phyloP scores from a whole-genome alignment of 2,329 filamentous ascomycete species.

The Apiospora malaysiana region DNA sequence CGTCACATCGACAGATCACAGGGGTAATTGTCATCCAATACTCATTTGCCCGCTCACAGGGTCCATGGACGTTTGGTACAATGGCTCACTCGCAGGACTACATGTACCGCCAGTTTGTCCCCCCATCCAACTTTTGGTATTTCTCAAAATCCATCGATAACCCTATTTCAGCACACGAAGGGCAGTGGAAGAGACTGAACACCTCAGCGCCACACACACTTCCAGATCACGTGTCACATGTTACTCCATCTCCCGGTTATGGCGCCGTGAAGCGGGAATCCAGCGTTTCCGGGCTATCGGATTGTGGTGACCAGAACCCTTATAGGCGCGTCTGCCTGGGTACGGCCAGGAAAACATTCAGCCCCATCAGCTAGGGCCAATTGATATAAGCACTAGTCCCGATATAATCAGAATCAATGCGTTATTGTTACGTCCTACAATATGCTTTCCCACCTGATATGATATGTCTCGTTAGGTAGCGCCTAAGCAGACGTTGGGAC shows the following conservation, averaged over 20 bases:
- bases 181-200: not conserved
- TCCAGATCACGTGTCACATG: not conserved
- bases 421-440: not conserved
- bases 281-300: not conserved
- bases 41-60: not conserved
- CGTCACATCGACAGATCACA: not conserved
- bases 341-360: not conserved
- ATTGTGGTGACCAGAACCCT: not conserved
- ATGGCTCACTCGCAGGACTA: not conserved
- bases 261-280: not conserved
- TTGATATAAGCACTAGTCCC: not conserved
- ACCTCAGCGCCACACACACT: not conserved
- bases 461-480: not conserved
- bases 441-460: not conserved
- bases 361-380: not conserved
- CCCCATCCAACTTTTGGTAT: not conserved
- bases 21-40: not conserved
- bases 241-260: not conserved
- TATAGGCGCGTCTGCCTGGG: not conserved
- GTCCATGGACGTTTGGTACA: too few species aligned
- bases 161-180: not conserved
- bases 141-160: not conserved
- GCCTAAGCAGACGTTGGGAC: not conserved
- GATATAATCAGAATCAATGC: not conserved
- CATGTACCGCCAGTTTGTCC: not conserved